Evolutionary conservation across 106 monocot genomes (phyloP).

Genomic region (Posidonia australis): DNA sequence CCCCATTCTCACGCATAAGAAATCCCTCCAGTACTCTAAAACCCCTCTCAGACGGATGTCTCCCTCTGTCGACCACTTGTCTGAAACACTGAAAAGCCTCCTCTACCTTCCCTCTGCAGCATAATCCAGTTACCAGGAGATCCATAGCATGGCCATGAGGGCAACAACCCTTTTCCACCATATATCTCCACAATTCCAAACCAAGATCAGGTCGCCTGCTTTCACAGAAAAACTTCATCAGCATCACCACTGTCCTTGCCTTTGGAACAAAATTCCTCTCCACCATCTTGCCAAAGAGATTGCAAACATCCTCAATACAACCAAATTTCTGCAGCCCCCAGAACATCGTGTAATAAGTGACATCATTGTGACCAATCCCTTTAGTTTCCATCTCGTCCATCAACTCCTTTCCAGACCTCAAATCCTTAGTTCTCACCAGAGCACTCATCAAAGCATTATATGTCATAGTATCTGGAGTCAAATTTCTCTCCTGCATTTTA

Average conservation of each 20-base stretch:
- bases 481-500: constrained; percentile 40
- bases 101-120: constrained; percentile 35
- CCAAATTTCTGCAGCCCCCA: constrained; percentile 35
- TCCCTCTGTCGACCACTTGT: constrained; percentile 58
- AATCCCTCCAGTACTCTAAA: constrained; percentile 47
- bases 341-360: constrained; percentile 61
- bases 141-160: constrained; percentile 78
- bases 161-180: constrained; percentile 64
- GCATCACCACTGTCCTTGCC: constrained; percentile 60
- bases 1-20: constrained; percentile 21
- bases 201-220: constrained; percentile 45
- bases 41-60: constrained; percentile 52
- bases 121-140: constrained; percentile 52
- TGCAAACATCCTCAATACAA: constrained; percentile 25
- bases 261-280: constrained; percentile 46
- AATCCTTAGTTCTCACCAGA: constrained; percentile 30
- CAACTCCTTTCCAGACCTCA: constrained; percentile 24
- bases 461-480: constrained; percentile 40
- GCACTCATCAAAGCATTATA: constrained; percentile 74
- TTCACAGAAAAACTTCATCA: constrained; percentile 80
- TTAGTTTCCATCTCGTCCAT: constrained; percentile 61
- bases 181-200: constrained; percentile 57
- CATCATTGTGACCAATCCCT: constrained; percentile 46
- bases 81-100: constrained; percentile 59
- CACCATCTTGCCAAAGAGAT: constrained; percentile 51